Evolutionary conservation across 2,329 filamentous ascomycete genomes (phyloP).

Genomic region (Ramularia collo-cygni): DNA sequence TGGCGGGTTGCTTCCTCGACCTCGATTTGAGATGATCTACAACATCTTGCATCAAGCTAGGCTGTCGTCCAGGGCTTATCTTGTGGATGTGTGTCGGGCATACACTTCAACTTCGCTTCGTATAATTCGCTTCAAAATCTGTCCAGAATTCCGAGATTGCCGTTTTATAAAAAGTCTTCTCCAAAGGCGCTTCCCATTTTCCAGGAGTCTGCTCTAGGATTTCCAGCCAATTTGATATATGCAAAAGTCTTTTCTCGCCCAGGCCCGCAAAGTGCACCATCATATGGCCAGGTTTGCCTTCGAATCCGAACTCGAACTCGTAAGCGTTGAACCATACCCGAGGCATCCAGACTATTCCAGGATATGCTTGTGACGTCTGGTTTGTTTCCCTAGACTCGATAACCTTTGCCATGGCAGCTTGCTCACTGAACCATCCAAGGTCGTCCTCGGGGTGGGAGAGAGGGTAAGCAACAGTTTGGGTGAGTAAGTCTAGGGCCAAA

Average conservation of each 20-base stretch:
- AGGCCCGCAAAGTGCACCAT: conserved; percentile 20
- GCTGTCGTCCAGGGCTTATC: too few species aligned
- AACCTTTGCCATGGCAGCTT: conserved; percentile 7
- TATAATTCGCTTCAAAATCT: not conserved
- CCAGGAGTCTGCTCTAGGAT: conserved; percentile 7
- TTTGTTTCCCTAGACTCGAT: conserved; percentile 13
- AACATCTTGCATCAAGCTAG: too few species aligned
- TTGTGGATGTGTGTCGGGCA: too few species aligned
- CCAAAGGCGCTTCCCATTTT: conserved; percentile 12
- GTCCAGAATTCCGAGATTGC: conserved; percentile 20
- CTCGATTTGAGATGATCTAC: too few species aligned
- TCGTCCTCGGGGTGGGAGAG: conserved; percentile 15
- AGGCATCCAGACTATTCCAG: conserved; percentile 6
- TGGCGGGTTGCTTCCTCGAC: too few species aligned
- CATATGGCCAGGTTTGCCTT: conserved; percentile 15
- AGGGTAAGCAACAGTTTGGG: conserved; percentile 11
- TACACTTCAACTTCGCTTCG: not conserved
- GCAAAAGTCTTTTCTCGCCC: conserved; percentile 18
- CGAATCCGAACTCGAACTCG: conserved; percentile 28
- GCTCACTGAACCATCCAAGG: not conserved
- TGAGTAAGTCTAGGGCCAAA: conserved; percentile 20
- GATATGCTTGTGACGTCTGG: conserved; percentile 6
- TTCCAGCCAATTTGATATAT: conserved; percentile 17
- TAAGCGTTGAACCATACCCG: conserved; percentile 24
- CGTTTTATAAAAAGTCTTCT: conserved; percentile 17